phyloP scores from a whole-genome alignment of 352 stramenopile species.

The Globisporangium heterothallicum region DNA sequence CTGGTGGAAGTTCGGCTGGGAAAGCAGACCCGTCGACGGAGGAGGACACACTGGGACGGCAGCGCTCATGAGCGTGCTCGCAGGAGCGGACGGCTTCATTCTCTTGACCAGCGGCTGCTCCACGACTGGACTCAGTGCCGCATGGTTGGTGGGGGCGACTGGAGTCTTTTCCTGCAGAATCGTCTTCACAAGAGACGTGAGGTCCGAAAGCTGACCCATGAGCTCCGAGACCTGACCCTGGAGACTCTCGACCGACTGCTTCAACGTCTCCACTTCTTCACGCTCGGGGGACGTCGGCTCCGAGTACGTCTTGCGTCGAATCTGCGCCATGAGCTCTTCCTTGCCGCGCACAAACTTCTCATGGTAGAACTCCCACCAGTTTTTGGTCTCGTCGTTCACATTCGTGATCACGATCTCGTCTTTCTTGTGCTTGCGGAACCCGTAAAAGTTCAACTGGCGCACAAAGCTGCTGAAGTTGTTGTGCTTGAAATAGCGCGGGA shows the following conservation, averaged over 20 bases:
- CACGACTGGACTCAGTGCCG: neutral
- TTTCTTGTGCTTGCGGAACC: constrained; percentile 92
- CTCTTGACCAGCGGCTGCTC: constrained; percentile 40
- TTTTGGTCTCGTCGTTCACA: constrained; percentile 70
- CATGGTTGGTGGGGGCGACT: neutral
- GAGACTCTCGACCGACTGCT: constrained; percentile 66
- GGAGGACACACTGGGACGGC: constrained; percentile 5
- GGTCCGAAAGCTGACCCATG: constrained; percentile 69
- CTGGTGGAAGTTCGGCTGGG: constrained; percentile 17
- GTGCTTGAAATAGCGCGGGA: constrained; percentile 93
- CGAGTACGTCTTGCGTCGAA: constrained; percentile 86
- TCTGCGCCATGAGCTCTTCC: constrained; percentile 84
- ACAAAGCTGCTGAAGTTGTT: constrained; percentile 94
- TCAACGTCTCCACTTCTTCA: constrained; percentile 72
- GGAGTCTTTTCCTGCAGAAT: constrained; percentile 51
- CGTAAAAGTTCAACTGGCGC: constrained; percentile 92
- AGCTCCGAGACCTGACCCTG: constrained; percentile 71
- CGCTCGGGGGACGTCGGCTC: constrained; percentile 69
- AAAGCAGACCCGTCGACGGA: constrained; percentile 12
- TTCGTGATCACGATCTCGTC: constrained; percentile 82
- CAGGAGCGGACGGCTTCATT: constrained; percentile 16
- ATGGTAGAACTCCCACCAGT: constrained; percentile 92
- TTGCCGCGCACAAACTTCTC: constrained; percentile 85
- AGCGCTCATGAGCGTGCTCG: neutral
- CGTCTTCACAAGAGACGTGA: constrained; percentile 70